Evolutionary conservation across 805 yeast species (phyloP), one percentile per base, ranked within the genome.

Genomic region (Saccharomycopsis microspora): DNA sequence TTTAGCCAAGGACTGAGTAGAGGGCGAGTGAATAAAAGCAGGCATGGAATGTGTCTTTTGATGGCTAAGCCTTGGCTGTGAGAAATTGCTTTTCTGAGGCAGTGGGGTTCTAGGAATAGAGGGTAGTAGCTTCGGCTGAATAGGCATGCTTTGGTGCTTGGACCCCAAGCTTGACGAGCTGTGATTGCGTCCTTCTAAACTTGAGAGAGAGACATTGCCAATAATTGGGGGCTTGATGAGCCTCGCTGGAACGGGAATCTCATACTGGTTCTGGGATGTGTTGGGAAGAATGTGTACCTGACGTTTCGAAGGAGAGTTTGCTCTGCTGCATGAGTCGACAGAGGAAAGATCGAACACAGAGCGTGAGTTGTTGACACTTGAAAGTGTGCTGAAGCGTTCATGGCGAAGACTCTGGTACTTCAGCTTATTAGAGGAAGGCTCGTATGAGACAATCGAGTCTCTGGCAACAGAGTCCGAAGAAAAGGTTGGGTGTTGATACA

Each of bases 151-250:
- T 19, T 19, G 19, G 19, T 19, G 19, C 19, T 19, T 19, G 19
- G 19, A 19, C 19, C 19, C 19, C 19, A 19, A 19, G 19, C 19
- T 19, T 19, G 19, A 19, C 19, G 19, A 19, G 19, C 19, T 19
- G 19, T 19, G 19, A 19, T 19, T 19, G 19, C 19, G 19, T 2
- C 19, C 19, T 1, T 19, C 19, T 19, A 19, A 19, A 19, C 19
- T 19, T 19, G 19, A 19, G 19, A 19, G 19, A 28, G 11, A 35
- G 9, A 8, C 31, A 4, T 41, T 41, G 43, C 53, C 46, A 9
- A 50, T 50, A 37, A 50, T 43, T 4, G 53, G 53, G 5, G 53
- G 53, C 19, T 32, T 43, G 30, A 35, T 29, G 31, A 50, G 44
- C 4, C 28, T 27, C 4, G 45, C 45, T 3, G 53, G 53, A 10